Percentiles rank a stretch among this genome's conserved stretches.
Conservation (phyloP, 1,284 basidiomycete genomes). For the Trichosporon coremiiforme region DNA sequence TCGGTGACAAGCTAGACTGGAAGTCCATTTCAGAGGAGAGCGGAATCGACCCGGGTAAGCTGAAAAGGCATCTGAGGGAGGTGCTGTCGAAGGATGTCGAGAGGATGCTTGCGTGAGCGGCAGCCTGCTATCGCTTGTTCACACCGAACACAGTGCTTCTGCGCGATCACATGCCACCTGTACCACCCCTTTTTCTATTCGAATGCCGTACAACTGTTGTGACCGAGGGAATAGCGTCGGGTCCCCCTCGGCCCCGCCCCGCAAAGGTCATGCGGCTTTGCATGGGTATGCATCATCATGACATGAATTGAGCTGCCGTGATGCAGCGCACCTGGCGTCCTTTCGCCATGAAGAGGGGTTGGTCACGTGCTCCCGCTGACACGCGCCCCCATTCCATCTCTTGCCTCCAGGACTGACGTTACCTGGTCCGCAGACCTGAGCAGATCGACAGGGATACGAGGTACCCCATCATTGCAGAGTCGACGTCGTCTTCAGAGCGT, state of each 20-base stretch:
- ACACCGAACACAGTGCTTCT: too few species aligned
- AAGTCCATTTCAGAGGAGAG: constrained; percentile 16
- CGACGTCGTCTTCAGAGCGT: not conserved
- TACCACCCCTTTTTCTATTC: not conserved
- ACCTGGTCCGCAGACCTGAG: too few species aligned
- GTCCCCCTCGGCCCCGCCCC: too few species aligned
- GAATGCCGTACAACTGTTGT: too few species aligned
- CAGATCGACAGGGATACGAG: not conserved
- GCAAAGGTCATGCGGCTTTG: not conserved
- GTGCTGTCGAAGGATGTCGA: constrained; percentile 42
- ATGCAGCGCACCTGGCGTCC: too few species aligned
- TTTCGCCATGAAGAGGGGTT: not conserved
- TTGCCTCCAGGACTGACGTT: too few species aligned
- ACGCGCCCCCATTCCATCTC: not conserved
- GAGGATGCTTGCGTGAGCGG: constrained; percentile 30
- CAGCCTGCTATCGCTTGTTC: too few species aligned
- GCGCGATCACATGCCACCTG: too few species aligned
- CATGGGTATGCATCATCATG: not conserved
- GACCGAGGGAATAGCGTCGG: too few species aligned
- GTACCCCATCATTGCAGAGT: too few species aligned
- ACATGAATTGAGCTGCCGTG: too few species aligned
- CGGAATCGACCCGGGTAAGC: constrained; percentile 34
- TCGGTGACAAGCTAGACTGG: constrained; percentile 30
- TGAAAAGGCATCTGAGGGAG: constrained; percentile 43
- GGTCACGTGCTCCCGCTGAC: not conserved